Base-by-base conservation (phyloP, 805 yeast species). In the Metschnikowia gelsemii region DNA sequence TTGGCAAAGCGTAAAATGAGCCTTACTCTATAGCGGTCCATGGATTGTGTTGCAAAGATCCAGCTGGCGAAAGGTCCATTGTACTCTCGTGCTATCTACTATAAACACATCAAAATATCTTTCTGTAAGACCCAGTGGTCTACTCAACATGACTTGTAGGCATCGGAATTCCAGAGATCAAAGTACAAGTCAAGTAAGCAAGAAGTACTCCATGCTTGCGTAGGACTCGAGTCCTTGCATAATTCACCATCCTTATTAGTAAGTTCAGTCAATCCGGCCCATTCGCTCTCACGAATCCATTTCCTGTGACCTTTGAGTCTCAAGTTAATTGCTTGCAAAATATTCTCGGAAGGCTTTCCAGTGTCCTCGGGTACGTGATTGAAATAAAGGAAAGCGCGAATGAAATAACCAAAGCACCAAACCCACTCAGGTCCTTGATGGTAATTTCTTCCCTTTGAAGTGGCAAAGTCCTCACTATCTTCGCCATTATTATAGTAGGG, bases 371-470 rank as follows among this genome's bases (percentile, higher is more conserved):
- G 57, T 3, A 56, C 43, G 34, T 71, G 61, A 52, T 81, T 79
- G 57, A 84, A 79, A 33, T 66, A 61, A 27, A 78, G 67, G 54
- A 72, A 80, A 0, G 98, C 96, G 49, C 97, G 76, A 51, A 93
- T 64, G 58, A 88, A 91, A 62, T 80, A 89, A 2, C 99, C 99
- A 19, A 75, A 73, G 44, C 81, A 77, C 97, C 97, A 91, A 24
- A 87, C 85, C 99, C 99, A 91, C 60, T 93, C 99, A 2, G 99
- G 99, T 2, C 99, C 99, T 66, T 91, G 98, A 63, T 91, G 99
- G 61, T 91, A 91, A 65, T 93, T 93, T 55, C 98, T 78, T 22
- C 99, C 99, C 64, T 89, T 88, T 2, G 97, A 75, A 0, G 97
- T 89, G 0, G 95, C 88, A 73, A 89, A 93, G 62, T 91, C 96